phyloP scores from a whole-genome alignment of 2,329 filamentous ascomycete species.

The Leptographium flavum region DNA sequence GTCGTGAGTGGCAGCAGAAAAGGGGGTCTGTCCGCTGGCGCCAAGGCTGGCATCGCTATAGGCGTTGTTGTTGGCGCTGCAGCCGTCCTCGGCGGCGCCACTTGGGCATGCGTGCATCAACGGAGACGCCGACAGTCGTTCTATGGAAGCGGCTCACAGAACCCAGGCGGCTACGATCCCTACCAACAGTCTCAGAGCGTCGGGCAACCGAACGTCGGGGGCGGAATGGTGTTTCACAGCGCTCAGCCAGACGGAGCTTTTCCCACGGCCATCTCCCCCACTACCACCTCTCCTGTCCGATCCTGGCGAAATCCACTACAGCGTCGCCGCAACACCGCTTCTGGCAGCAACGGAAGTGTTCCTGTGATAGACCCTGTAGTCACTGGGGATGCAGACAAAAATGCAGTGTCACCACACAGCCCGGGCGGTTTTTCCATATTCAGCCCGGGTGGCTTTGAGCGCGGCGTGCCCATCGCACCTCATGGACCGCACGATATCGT shows the following conservation, averaged over 20 bases:
- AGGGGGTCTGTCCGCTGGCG: constrained; percentile 28
- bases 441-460: not conserved
- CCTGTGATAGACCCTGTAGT: not conserved
- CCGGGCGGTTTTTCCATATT: not conserved
- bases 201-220: not conserved
- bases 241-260: not conserved
- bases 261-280: not conserved
- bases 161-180: not conserved
- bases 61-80: constrained; percentile 32
- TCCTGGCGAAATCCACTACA: constrained; percentile 2
- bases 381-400: not conserved
- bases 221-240: not conserved
- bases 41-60: constrained; percentile 42
- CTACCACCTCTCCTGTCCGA: not conserved
- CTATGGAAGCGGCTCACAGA: not conserved
- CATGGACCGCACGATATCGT: constrained; percentile 34
- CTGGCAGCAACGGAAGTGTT: constrained; percentile 2
- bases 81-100: constrained; percentile 25
- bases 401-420: too few species aligned
- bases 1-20: constrained; percentile 1
- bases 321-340: constrained; percentile 6
- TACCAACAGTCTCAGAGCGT: not conserved
- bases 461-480: constrained; percentile 27
- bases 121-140: constrained; percentile 8
- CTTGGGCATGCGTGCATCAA: constrained; percentile 31